Conservation (phyloP, 371 early-diverging fungal genomes). For the Zopfochytrium polystomum region DNA sequence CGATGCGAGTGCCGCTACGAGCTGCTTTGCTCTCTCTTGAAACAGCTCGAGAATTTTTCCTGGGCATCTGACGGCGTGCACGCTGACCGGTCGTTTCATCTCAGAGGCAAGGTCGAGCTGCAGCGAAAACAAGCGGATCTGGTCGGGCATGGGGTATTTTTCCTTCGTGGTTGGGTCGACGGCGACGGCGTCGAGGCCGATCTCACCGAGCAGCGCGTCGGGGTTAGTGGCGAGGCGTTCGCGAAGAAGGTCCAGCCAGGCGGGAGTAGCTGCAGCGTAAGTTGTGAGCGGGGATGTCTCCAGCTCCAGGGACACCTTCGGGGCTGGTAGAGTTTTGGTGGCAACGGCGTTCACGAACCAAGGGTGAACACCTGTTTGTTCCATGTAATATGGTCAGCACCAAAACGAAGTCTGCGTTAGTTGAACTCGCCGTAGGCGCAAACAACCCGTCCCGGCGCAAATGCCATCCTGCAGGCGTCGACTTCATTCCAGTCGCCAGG, state of each 20-base stretch:
- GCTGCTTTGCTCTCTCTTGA: conserved; percentile 23
- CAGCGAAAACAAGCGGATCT: conserved; percentile 59
- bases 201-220: conserved; percentile 72
- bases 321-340: no score
- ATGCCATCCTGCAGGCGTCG: background rate
- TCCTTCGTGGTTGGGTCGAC: conserved; percentile 34
- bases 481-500: conserved; percentile 27
- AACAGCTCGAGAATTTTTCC: conserved; percentile 53
- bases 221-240: conserved; percentile 38
- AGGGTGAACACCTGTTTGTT: conserved; percentile 65
- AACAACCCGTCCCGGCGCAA: conserved; percentile 21
- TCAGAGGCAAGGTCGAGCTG: conserved; percentile 73
- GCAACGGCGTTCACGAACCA: conserved; percentile 56
- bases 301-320: conserved; percentile 2
- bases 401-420: background rate
- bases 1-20: no score
- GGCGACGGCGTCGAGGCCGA: conserved; percentile 78
- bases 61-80: conserved; percentile 83
- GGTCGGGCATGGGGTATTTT: conserved; percentile 63
- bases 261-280: background rate
- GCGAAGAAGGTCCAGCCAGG: conserved; percentile 1
- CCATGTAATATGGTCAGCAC: conserved; percentile 26
- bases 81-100: conserved; percentile 63
- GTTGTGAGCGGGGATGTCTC: background rate
- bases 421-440: conserved; percentile 30